A percentile compares a stretch with the other conserved stretches of the same genome.
These are phyloP conservation scores for Xerocomellus amylosporus DNA, from an alignment of 768 basidiomycete genomes.

Conservation along the genomic window DNA sequence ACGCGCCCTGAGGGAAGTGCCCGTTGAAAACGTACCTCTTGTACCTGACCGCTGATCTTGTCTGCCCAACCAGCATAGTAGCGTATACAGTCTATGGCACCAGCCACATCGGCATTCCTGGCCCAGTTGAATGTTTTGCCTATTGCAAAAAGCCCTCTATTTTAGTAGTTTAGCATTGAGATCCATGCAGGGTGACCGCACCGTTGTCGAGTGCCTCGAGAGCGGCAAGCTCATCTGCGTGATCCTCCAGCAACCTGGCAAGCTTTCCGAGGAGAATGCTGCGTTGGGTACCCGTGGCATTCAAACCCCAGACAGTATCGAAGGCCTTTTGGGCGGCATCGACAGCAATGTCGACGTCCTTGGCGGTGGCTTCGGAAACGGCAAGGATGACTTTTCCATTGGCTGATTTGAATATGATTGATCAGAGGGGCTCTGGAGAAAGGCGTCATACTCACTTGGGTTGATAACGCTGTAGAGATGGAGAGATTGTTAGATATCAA, in stretches of 20 bases:
- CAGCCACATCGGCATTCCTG: conserved; percentile 46
- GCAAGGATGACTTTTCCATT: conserved; percentile 61
- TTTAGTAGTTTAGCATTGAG: background rate
- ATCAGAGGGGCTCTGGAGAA: background rate
- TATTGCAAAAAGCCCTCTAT: conserved; percentile 9
- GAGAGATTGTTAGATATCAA: background rate
- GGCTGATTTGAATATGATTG: conserved; percentile 36
- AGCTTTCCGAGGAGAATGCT: conserved; percentile 59
- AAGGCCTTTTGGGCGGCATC: conserved; percentile 57
- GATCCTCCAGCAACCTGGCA: conserved; percentile 57
- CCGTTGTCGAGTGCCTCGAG: conserved; percentile 72
- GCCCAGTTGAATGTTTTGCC: conserved; percentile 56
- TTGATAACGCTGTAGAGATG: conserved; percentile 51
- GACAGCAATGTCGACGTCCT: conserved; percentile 79
- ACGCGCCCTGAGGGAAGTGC: background rate
- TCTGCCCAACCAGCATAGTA: conserved; percentile 94
- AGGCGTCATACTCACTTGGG: conserved; percentile 38
- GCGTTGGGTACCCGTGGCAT: conserved; percentile 50
- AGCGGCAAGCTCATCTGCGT: conserved; percentile 65
- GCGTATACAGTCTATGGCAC: conserved; percentile 39
- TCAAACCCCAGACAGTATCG: conserved; percentile 68
- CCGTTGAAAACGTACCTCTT: conserved; percentile 42
- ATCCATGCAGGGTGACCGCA: conserved; percentile 16
- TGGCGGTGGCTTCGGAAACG: conserved; percentile 53
- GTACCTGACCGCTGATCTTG: conserved; percentile 73